phyloP scores from a whole-genome alignment of 2,329 filamentous ascomycete genomes.

The Botrytis elliptica region DNA sequence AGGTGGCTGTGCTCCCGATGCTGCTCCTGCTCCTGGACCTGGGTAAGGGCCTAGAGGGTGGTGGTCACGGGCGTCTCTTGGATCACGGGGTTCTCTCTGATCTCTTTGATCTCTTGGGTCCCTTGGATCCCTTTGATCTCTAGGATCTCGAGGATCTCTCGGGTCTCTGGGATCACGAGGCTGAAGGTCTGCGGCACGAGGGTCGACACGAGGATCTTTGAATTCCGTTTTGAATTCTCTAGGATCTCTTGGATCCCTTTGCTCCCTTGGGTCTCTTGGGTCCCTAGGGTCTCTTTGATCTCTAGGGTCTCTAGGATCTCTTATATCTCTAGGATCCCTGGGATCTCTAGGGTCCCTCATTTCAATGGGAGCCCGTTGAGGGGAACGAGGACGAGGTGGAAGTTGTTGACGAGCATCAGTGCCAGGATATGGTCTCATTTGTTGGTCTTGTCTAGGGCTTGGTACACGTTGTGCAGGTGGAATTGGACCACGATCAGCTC shows the following conservation, averaged over 20 bases:
- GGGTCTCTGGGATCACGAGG: conserved; percentile 32
- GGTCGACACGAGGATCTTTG: conserved; percentile 3
- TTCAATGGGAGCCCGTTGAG: conserved; percentile 39
- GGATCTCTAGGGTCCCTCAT: conserved; percentile 6
- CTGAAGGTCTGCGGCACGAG: conserved; percentile 32
- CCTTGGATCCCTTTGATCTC: not conserved
- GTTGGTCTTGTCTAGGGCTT: conserved; percentile 73
- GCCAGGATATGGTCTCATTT: conserved; percentile 67
- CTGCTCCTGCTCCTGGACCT: conserved; percentile 27
- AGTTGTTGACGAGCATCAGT: conserved; percentile 52
- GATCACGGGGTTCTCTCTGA: conserved; percentile 7
- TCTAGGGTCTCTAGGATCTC: conserved; percentile 7
- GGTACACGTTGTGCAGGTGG: conserved; percentile 62
- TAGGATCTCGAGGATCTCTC: not conserved
- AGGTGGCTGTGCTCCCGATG: conserved; percentile 26
- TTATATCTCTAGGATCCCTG: conserved; percentile 8
- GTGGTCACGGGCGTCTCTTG: conserved; percentile 28
- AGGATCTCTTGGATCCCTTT: not conserved
- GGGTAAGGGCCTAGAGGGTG: conserved; percentile 36
- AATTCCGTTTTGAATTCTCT: conserved; percentile 10
- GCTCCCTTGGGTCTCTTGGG: not conserved
- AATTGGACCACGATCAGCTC: conserved; percentile 67
- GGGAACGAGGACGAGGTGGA: conserved; percentile 56
- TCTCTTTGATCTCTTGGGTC: conserved; percentile 13
- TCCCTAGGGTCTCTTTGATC: conserved; percentile 10